Evolutionary conservation across 139 green algal species (phyloP), one percentile per base, ranked within the genome.

Genomic region (Chlamydomonas sp.): DNA sequence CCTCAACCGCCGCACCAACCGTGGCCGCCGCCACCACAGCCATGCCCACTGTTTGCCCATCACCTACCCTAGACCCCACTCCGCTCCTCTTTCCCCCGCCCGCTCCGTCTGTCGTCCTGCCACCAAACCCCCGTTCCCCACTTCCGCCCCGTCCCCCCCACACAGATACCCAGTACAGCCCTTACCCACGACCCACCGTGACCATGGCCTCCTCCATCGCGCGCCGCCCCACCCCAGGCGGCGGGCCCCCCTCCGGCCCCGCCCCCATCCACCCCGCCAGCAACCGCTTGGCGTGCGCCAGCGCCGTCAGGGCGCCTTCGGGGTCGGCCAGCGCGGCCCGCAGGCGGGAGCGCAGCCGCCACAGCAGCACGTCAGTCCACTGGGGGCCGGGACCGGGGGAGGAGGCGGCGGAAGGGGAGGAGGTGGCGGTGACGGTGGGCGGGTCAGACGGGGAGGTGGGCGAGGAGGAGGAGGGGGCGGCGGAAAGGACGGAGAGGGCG

Each of bases 401-500:
- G 2, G 6, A n/a, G 78, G 57, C 17, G 63, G 62, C 58, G 18
- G 57, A 66, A 74, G 60, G 57, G 12, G 67, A 18, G 18, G 57
- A 18, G 69, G 69, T 4, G 57, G 57, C 57, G 57, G 59, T 7
- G 57, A 67, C 76, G 4, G 76, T 12, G 20, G 76, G 4, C 17
- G 58, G 31, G 17, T 8, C n/a, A 0, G 76, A 10, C 31, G 59
- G 15, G 58, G 76, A 63, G 58, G 57, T 15, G 67, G 60, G 4
- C 4, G 68, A 58, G 59, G 73, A 3, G 57, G 77, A 62, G 31
- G 72, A 18, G 69, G 67, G 67, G 4, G 79, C 61, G 10, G 74
- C 66, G n/a, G 86, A 78, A 9, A 90, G 86, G 31, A 85, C 63
- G 2, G 68, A 76, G 1, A 87, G 62, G 3, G 86, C 86, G 14